Percentiles rank a stretch among this genome's conserved stretches.
Evolutionary conservation across 805 yeast species (phyloP).

Genomic region (Spathaspora passalidarum): DNA sequence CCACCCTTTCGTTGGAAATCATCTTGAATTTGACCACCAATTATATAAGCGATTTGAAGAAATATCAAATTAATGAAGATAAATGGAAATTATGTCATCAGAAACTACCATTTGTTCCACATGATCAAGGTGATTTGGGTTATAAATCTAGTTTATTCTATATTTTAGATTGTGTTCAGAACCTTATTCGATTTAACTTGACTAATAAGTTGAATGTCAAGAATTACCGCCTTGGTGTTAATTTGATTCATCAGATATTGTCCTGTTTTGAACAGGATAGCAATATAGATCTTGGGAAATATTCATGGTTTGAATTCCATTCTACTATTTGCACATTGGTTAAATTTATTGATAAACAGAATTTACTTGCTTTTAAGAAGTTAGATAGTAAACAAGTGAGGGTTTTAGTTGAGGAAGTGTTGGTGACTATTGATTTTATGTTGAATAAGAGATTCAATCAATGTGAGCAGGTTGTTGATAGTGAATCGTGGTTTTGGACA

Average conservation of each 20-base stretch:
- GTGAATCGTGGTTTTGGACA: conserved; percentile 3
- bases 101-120: conserved; percentile 31
- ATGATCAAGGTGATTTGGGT: conserved; percentile 18
- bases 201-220: conserved; percentile 32
- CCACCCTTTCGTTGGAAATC: conserved; percentile 25
- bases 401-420: conserved; percentile 23
- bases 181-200: conserved; percentile 35
- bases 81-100: conserved; percentile 45
- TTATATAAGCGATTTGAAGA: conserved; percentile 9
- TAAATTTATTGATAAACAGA: conserved; percentile 24
- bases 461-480: conserved; percentile 12
- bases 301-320: conserved; percentile 36
- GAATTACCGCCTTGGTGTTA: conserved; percentile 25
- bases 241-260: conserved; percentile 24
- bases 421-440: conserved; percentile 17
- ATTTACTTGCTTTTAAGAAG: conserved; percentile 15
- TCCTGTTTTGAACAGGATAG: conserved; percentile 14
- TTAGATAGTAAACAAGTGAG: conserved; percentile 10
- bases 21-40: conserved; percentile 18
- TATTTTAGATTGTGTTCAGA: conserved; percentile 27
- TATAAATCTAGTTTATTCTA: conserved; percentile 30
- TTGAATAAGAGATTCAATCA: conserved; percentile 17
- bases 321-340: conserved; percentile 27
- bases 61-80: conserved; percentile 29
- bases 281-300: conserved; percentile 16